A percentile compares a stretch with the other conserved stretches of the same genome.
These are phyloP conservation scores for Aspergillus fumigatus DNA, from an alignment of 2,329 filamentous ascomycete species.

Conservation along the genomic window DNA sequence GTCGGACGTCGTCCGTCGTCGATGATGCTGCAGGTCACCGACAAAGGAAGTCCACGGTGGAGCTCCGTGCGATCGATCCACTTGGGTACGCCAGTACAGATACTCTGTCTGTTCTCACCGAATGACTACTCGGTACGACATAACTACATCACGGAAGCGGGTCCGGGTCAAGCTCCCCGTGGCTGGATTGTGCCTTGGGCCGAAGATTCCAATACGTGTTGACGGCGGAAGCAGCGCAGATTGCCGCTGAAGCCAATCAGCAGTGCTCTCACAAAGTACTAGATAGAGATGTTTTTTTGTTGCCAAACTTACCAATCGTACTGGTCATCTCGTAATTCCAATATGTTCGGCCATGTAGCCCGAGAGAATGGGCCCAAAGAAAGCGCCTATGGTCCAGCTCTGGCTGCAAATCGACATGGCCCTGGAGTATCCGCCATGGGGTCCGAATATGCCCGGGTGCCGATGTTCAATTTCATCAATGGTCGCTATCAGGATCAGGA, in stretches of 20 bases:
- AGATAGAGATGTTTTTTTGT: neutral
- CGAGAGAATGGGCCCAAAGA: conserved; percentile 20
- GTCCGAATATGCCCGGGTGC: conserved; percentile 22
- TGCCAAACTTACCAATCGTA: conserved; percentile 13
- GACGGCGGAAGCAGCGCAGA: conserved; percentile 13
- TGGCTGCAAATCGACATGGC: conserved; percentile 21
- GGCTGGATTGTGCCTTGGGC: no score
- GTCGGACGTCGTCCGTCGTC: neutral
- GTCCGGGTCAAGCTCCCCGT: conserved; percentile 4
- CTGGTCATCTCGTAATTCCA: conserved; percentile 21
- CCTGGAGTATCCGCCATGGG: conserved; percentile 23
- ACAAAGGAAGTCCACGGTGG: neutral
- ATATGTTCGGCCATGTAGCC: conserved; percentile 15
- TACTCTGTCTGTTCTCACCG: neutral
- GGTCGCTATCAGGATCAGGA: conserved; percentile 7
- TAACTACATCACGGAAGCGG: neutral
- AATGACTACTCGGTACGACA: neutral
- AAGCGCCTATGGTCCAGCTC: conserved; percentile 20
- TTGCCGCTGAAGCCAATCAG: conserved; percentile 9
- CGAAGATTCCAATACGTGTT: conserved; percentile 2
- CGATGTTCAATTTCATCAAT: conserved; percentile 18
- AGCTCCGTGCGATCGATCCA: neutral
- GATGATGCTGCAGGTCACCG: neutral
- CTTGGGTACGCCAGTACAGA: neutral
- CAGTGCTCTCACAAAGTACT: neutral